phyloP scores from a whole-genome alignment of 1,284 basidiomycete species.

The Cryptococcus amylolentus region DNA sequence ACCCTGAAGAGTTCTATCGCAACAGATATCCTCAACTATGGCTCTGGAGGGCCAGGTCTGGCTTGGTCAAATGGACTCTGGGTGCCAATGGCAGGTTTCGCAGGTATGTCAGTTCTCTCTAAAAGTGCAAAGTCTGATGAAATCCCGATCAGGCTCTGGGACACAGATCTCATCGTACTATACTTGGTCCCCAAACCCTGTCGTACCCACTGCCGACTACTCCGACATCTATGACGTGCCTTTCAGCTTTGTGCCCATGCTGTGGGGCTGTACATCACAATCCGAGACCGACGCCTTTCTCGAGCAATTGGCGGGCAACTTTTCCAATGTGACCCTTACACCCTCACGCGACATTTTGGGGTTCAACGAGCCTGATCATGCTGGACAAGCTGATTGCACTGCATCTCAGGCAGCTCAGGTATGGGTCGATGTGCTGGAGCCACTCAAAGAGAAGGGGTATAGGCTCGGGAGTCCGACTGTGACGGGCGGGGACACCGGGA shows the following conservation, averaged over 20 bases:
- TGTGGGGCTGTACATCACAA: conserved; percentile 32
- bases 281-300: conserved; percentile 21
- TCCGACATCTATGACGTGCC: conserved; percentile 6
- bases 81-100: conserved; percentile 28
- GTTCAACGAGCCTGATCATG: conserved; percentile 34
- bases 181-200: conserved; percentile 26
- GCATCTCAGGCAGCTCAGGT: conserved; percentile 23
- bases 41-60: conserved; percentile 18
- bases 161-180: conserved; percentile 31
- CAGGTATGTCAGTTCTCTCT: background rate
- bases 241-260: conserved; percentile 32
- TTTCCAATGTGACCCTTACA: conserved; percentile 14
- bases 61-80: conserved; percentile 27
- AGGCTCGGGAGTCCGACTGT: conserved; percentile 52
- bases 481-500: conserved; percentile 50
- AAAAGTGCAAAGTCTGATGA: too few relatives aligned
- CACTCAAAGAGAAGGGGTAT: conserved; percentile 38
- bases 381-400: conserved; percentile 24
- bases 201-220: conserved; percentile 5
- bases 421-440: conserved; percentile 31
- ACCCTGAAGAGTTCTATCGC: background rate
- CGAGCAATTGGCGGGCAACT: conserved; percentile 15
- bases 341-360: conserved; percentile 22
- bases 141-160: background rate
- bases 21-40: conserved; percentile 3